Conservation (phyloP, 2,329 filamentous ascomycete species). For the Ceratocystis destructans region DNA sequence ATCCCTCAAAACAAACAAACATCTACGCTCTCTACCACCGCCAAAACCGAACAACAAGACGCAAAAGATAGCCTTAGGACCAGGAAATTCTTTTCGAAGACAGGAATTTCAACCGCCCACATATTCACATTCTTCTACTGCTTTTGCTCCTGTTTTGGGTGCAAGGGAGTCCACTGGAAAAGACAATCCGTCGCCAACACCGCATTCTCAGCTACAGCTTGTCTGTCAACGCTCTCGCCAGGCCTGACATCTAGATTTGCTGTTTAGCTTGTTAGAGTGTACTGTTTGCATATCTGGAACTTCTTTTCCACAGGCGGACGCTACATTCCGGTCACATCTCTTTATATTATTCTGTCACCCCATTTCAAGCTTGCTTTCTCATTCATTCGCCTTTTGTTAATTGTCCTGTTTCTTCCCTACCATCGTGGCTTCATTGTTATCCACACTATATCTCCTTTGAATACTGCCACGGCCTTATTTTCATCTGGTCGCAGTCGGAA, state of each 20-base stretch:
- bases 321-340: not conserved
- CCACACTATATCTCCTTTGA: not conserved
- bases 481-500: not conserved
- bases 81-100: not conserved
- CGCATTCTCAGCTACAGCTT: not conserved
- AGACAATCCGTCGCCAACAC: not conserved
- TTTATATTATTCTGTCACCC: constrained; percentile 4
- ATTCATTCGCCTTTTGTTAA: not conserved
- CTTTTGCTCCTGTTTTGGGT: not conserved
- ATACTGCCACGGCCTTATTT: not conserved
- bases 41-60: not conserved
- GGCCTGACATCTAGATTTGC: not conserved
- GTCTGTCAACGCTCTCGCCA: not conserved
- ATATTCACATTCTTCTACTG: not conserved
- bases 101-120: constrained; percentile 3
- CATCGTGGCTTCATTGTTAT: not conserved
- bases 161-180: not conserved
- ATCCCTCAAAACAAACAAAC: not conserved
- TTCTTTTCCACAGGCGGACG: not conserved
- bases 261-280: not conserved
- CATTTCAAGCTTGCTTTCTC: no score
- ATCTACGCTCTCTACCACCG: not conserved
- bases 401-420: not conserved
- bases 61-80: not conserved
- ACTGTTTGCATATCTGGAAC: not conserved